Evolutionary conservation across 176 grass and related monocot genomes (phyloP), one percentile per base, ranked within the genome.

Genomic region (Canna indica): DNA sequence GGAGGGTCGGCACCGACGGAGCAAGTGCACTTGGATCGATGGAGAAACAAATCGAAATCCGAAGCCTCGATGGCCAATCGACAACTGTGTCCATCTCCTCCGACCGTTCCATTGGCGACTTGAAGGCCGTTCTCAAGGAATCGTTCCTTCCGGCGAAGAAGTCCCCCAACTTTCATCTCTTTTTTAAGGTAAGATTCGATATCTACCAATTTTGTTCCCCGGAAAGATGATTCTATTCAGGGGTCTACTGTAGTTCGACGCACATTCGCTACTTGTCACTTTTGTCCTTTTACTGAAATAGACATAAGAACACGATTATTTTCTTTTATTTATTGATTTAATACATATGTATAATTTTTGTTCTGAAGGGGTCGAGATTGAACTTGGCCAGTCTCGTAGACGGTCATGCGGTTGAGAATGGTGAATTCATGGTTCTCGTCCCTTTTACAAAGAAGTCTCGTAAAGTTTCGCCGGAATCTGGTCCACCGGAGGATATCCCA

Each of bases 131-230:
- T 46, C 79, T 92, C 41, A 79, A 75, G 65, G 68, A 70, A 42
- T 92, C 84, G 22, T 97, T 97, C 52, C 77, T 77, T 69, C 88
- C 88, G 25, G 84, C 86, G 69, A 83, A 80, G 72, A 70, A 77
- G 50, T 87, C 67, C 69, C 82, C 80, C 3, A 74, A 41, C 73
- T 96, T 96, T 84, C 86, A 91, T 69, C 88, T 96, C 58, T 91
- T 90, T 63, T 85, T 91, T 82, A 91, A 91, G 88, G 93, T 89
- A 20, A 26, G 25, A 22, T n/a, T 57, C 31, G 24, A 24, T 41
- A 5, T 35, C 73, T 17, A 0, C 15, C 7, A 18, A 2, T 42
- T 1, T 42, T 17, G 10, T 30, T 66, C 65, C 7, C 12, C n/a
- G 35, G 27, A 18, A 11, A 56, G 16, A 25, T 7, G 12, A 28